phyloP scores from a whole-genome alignment of 2,329 filamentous ascomycete species.

The Colletotrichum sp. region DNA sequence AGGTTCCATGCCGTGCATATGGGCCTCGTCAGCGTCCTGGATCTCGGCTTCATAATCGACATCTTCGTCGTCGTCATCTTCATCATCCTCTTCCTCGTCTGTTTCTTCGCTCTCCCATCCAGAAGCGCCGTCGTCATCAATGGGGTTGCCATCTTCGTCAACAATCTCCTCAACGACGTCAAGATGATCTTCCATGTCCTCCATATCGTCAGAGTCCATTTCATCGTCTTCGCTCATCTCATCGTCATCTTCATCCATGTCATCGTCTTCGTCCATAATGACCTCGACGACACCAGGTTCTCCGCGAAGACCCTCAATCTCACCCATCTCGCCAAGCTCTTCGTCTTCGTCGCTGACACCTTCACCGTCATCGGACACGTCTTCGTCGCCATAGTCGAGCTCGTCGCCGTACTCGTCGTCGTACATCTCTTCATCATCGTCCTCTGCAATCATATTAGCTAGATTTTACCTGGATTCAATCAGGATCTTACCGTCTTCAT shows the following conservation, averaged over 20 bases:
- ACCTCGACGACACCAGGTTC: slow-evolving; percentile 72
- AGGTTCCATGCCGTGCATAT: slow-evolving; percentile 50
- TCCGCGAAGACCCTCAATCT: slow-evolving; percentile 76
- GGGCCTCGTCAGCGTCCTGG: slow-evolving; percentile 57
- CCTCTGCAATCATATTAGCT: slow-evolving; percentile 34
- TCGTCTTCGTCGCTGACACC: slow-evolving; percentile 92
- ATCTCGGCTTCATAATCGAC: slow-evolving; percentile 60
- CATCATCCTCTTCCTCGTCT: slow-evolving; percentile 59
- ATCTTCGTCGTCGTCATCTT: slow-evolving; percentile 56
- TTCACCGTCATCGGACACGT: slow-evolving; percentile 78
- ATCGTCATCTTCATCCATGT: slow-evolving; percentile 68
- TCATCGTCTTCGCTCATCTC: slow-evolving; percentile 58
- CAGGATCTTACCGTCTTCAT: slow-evolving; percentile 61
- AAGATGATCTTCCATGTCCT: slow-evolving; percentile 57
- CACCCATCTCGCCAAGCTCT: slow-evolving; percentile 81
- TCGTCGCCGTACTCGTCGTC: slow-evolving; percentile 91
- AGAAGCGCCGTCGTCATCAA: slow-evolving; percentile 64
- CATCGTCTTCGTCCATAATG: slow-evolving; percentile 76
- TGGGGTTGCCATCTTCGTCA: slow-evolving; percentile 65
- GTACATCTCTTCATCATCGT: slow-evolving; percentile 90
- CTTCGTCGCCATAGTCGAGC: slow-evolving; percentile 88
- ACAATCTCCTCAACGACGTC: slow-evolving; percentile 58
- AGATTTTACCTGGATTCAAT: not conserved
- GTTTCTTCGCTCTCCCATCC: slow-evolving; percentile 67
- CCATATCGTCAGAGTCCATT: slow-evolving; percentile 52